Percentiles rank a stretch among this genome's conserved stretches.
phyloP scores from a whole-genome alignment of 202 grass and related monocot species.

The Dendrocalamus latiflorus region DNA sequence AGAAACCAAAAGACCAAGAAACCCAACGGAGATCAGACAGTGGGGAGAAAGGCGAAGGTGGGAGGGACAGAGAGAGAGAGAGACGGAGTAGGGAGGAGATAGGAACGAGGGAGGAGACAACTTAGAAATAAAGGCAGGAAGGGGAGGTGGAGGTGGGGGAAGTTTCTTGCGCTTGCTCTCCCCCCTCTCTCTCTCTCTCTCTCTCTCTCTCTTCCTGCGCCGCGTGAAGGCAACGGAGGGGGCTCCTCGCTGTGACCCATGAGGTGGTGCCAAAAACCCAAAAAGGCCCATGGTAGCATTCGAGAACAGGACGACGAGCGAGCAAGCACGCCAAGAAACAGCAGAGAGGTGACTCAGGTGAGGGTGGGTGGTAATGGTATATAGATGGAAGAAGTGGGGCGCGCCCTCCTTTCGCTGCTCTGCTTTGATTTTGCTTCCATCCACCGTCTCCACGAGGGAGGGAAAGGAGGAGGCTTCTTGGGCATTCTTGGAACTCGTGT shows the following conservation, averaged over 20 bases:
- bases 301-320: background rate
- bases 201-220: background rate
- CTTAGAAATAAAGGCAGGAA: constrained; percentile 35
- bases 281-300: constrained; percentile 55
- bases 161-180: constrained; percentile 40
- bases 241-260: constrained; percentile 45
- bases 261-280: constrained; percentile 50
- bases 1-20: background rate
- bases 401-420: constrained; percentile 1
- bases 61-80: background rate
- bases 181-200: background rate
- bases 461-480: background rate
- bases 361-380: constrained; percentile 22
- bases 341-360: background rate
- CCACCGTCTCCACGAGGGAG: background rate
- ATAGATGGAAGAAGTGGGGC: constrained; percentile 1
- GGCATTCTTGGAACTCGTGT: constrained; percentile 21
- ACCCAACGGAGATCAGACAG: background rate
- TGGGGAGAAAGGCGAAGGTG: background rate
- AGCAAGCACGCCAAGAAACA: constrained; percentile 33
- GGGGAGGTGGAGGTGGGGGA: constrained; percentile 20
- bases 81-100: constrained; percentile 3
- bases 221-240: constrained; percentile 31
- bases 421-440: background rate
- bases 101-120: constrained; percentile 29